Evolutionary conservation across 768 basidiomycete genomes (phyloP), one percentile per base, ranked within the genome.

Genomic region (Megacollybia marginata): DNA sequence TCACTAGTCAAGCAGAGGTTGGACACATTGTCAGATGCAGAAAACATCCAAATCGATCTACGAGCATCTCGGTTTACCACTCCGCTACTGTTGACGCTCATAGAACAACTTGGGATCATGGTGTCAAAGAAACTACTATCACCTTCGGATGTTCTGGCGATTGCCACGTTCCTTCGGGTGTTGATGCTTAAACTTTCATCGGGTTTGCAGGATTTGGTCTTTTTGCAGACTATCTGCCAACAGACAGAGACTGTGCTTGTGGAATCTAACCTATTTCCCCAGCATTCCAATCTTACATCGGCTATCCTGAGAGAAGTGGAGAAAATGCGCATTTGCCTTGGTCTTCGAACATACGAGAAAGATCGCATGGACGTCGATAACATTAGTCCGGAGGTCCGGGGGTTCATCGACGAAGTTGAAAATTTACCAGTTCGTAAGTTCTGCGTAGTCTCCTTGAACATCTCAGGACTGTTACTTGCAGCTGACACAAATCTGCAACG

Each of bases 91-190:
- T 80, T 87, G 74, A 83, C 90, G 0, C 66, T 91, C 13, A 55
- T 92, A 5, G 93, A 96, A 57, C 90, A 94, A 57, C 64, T 89
- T 16, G 61, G 69, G 6, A 85, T 85, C 1, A 91, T 88, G 62
- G 59, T 83, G n/a, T 62, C 63, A n/a, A 75, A 72, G 36, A 70
- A 72, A 18, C 64, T 77, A 16, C 65, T 88, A 16, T 62, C 73
- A 0, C 70, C 83, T 2, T 80, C 83, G 1, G 84, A 87, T 52
- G 63, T 76, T 5, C 69, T 89, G 5, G 79, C 85, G 0, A 59
- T 93, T 18, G 66, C 76, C 6, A 67, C 75, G 0, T 95, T 82
- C 57, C 52, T 83, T 15, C 73, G 89, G n/a, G 76, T 75, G 52
- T 67, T 96, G 5, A 48, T 83, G 1, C 68, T 83, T 40, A 71